Evolutionary conservation across 2,329 filamentous ascomycete genomes (phyloP).

Genomic region (Pestalotiopsis sp.): DNA sequence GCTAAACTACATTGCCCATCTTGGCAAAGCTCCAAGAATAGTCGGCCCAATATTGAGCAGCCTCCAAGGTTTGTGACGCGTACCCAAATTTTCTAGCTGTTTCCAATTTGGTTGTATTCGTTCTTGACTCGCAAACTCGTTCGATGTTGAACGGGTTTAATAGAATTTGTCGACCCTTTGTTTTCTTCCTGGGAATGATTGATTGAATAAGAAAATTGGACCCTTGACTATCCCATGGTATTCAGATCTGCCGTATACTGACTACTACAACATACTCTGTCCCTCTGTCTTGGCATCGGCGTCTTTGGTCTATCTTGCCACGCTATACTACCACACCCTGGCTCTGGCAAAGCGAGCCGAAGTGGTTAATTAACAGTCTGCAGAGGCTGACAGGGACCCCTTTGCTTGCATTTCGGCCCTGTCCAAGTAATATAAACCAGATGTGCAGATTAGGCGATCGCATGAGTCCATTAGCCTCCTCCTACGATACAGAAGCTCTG

Average conservation of each 20-base stretch:
- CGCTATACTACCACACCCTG: neutral
- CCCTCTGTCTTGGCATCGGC: neutral
- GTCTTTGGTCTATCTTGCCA: neutral
- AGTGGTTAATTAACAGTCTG: neutral
- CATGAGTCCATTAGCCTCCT: slow-evolving; percentile 1
- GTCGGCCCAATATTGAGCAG: neutral
- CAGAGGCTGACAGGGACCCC: neutral
- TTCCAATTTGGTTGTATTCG: neutral
- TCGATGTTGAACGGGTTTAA: neutral
- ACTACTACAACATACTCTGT: neutral
- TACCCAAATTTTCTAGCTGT: slow-evolving; percentile 1
- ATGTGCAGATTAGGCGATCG: neutral
- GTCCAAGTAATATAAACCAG: neutral
- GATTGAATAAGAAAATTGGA: neutral
- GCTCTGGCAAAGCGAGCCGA: neutral
- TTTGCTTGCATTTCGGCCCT: neutral
- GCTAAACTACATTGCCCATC: neutral
- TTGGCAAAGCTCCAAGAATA: neutral
- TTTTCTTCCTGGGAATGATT: neutral
- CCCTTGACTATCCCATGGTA: neutral
- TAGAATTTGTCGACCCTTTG: neutral
- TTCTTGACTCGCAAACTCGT: slow-evolving; percentile 1
- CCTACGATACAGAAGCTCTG: neutral
- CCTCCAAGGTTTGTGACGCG: neutral
- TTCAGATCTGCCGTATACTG: too few relatives aligned